These are phyloP conservation scores for Terfezia claveryi DNA, from an alignment of 495 filamentous ascomycete species.

Conservation along the genomic window DNA sequence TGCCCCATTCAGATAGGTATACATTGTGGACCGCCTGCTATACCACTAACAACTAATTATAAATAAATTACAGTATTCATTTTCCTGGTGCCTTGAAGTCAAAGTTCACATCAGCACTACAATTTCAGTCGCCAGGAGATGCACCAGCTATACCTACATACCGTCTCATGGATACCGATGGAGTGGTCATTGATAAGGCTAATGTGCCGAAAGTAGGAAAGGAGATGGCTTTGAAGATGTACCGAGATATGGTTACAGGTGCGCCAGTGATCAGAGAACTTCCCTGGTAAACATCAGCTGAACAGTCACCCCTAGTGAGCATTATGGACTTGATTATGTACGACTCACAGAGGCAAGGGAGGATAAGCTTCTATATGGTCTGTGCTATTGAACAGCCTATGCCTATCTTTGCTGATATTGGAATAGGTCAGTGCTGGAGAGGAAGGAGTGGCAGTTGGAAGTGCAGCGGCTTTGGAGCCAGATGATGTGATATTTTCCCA, in stretches of 20 bases:
- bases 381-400: background rate
- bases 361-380: conserved; percentile 94
- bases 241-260: conserved; percentile 32
- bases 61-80: conserved; percentile 24
- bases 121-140: conserved; percentile 47
- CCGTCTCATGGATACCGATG: conserved; percentile 66
- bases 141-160: conserved; percentile 61
- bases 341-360: conserved; percentile 41
- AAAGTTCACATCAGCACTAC: conserved; percentile 60
- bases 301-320: conserved; percentile 27
- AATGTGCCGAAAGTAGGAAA: conserved; percentile 40
- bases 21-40: background rate
- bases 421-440: conserved; percentile 50
- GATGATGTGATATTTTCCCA: conserved; percentile 85
- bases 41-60: background rate
- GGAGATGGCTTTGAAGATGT: conserved; percentile 40
- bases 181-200: conserved; percentile 48
- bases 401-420: background rate
- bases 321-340: conserved; percentile 11
- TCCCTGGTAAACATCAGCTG: background rate
- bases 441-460: conserved; percentile 80
- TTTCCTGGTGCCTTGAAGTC: conserved; percentile 94
- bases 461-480: conserved; percentile 54
- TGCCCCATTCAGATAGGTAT: conserved; percentile 12
- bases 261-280: background rate